Conservation (phyloP, 225 moss, liverwort and hornwort species). For the Takakia lepidozioides region DNA sequence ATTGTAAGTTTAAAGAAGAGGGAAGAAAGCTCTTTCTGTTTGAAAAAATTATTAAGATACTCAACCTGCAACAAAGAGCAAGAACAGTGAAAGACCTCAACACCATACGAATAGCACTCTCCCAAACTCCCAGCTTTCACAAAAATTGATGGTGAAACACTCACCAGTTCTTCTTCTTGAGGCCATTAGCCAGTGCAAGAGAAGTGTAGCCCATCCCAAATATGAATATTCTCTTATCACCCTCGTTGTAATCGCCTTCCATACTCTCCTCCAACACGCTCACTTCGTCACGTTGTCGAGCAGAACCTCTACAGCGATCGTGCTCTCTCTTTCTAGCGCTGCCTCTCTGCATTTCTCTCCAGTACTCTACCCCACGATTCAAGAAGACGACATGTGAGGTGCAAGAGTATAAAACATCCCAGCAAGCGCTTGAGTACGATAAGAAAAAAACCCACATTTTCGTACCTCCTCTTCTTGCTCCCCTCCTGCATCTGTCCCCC, state of each 20-base stretch:
- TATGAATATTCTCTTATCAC: slow-evolving; percentile 38
- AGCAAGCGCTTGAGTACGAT: too few species aligned
- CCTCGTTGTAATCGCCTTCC: neutral
- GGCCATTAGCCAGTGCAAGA: slow-evolving; percentile 37
- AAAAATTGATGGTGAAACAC: slow-evolving; percentile 8
- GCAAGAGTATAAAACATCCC: too few species aligned
- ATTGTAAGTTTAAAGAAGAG: too few species aligned
- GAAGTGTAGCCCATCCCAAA: slow-evolving; percentile 79
- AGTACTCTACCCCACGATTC: neutral
- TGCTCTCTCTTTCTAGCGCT: neutral
- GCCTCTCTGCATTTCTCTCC: neutral
- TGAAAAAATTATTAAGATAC: too few species aligned
- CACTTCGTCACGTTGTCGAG: neutral
- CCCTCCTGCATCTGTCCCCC: too few species aligned
- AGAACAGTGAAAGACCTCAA: too few species aligned
- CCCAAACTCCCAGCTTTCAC: slow-evolving; percentile 1
- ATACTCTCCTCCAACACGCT: neutral
- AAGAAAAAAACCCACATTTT: too few species aligned
- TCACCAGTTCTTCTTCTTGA: slow-evolving; percentile 56
- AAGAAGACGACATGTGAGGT: too few species aligned
- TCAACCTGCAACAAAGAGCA: too few species aligned
- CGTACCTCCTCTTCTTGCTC: too few species aligned
- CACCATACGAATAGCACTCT: too few species aligned
- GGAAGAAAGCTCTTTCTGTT: too few species aligned
- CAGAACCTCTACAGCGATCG: neutral